phyloP scores from a whole-genome alignment of 179 eudicot genomes.

The Pouteria campechiana region DNA sequence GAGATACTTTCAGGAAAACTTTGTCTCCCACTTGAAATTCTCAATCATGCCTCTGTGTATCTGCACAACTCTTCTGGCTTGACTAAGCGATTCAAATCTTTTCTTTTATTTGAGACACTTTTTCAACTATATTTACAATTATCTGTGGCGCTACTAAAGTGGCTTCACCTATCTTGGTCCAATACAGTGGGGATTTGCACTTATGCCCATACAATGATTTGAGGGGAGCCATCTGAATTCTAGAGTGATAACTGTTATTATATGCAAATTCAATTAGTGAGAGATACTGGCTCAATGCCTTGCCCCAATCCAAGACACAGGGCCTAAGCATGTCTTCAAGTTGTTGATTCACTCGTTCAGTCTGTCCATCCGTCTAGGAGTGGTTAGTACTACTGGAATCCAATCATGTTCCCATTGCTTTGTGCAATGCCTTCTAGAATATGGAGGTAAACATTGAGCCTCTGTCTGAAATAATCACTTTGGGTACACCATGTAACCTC shows the following conservation, averaged over 20 bases:
- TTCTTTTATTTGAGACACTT: neutral
- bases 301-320: neutral
- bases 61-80: too few relatives aligned
- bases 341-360: neutral
- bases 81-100: neutral
- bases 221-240: neutral
- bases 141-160: neutral
- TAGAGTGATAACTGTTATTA: constrained; percentile 4
- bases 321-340: constrained; percentile 3
- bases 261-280: constrained; percentile 4
- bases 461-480: neutral
- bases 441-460: neutral
- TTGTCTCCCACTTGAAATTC: too few relatives aligned
- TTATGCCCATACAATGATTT: neutral
- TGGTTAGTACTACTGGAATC: constrained; percentile 1
- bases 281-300: neutral
- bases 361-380: neutral
- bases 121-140: neutral
- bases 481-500: neutral
- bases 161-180: neutral
- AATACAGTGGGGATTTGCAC: neutral
- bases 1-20: neutral
- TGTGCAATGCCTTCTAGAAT: neutral
- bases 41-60: too few relatives aligned
- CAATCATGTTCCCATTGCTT: neutral